Percentiles rank a stretch among this genome's conserved stretches.
phyloP scores from a whole-genome alignment of 1,284 basidiomycete genomes.

The Heterobasidion annosum region DNA sequence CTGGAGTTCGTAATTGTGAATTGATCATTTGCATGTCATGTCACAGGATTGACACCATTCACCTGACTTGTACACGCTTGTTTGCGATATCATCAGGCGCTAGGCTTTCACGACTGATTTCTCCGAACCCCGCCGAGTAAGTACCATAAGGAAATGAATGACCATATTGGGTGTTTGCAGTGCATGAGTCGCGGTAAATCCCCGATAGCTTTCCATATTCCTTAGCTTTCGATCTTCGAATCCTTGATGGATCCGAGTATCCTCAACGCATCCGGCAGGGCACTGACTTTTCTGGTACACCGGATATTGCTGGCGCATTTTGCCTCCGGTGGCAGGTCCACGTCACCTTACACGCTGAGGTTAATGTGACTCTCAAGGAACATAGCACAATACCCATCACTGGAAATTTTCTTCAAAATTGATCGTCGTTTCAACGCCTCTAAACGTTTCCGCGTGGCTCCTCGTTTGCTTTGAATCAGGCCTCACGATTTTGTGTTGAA shows the following conservation, averaged over 20 bases:
- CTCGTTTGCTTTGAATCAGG: no score
- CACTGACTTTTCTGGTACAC: neutral
- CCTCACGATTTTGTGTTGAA: no score
- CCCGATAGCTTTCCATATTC: neutral
- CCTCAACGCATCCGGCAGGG: neutral
- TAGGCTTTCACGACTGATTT: neutral
- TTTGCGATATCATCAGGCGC: constrained; percentile 1
- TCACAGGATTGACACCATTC: constrained; percentile 11
- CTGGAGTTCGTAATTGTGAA: neutral
- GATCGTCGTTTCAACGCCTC: neutral
- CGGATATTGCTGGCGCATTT: no score
- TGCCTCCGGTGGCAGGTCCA: no score
- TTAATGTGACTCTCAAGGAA: no score
- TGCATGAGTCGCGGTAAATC: neutral
- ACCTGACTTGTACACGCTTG: neutral
- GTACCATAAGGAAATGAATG: neutral
- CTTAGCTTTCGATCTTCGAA: neutral
- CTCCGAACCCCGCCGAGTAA: neutral
- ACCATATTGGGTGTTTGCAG: no score
- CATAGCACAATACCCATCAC: no score
- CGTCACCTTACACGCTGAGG: no score
- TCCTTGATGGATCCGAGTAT: neutral
- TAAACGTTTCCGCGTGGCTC: neutral
- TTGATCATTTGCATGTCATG: neutral
- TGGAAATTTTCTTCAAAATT: neutral